A percentile compares a stretch with the other conserved stretches of the same genome.
Evolutionary conservation across 2,329 filamentous ascomycete species (phyloP).

Genomic region (Hypoxylon sp.): DNA sequence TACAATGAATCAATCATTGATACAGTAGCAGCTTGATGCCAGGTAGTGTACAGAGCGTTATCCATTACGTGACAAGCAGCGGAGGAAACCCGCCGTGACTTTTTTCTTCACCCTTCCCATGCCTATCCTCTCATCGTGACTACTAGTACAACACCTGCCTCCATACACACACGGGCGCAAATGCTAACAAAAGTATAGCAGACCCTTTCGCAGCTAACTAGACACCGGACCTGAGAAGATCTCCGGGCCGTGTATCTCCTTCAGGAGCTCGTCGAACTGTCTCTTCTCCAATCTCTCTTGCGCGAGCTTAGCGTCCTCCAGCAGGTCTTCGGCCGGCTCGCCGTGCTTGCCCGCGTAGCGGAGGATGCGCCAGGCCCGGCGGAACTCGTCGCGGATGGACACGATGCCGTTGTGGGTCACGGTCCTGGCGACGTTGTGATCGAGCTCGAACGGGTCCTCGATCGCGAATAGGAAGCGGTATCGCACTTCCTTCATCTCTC

Average conservation of each 20-base stretch:
- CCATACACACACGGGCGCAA: background rate
- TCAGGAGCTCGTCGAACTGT: constrained; percentile 50
- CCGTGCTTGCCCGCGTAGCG: constrained; percentile 56
- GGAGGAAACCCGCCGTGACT: background rate
- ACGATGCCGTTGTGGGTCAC: constrained; percentile 85
- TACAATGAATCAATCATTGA: background rate
- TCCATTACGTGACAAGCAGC: constrained; percentile 7
- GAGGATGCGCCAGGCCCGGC: constrained; percentile 79
- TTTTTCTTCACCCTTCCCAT: background rate
- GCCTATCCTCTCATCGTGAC: constrained; percentile 7
- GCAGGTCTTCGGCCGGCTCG: constrained; percentile 55
- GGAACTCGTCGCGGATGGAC: constrained; percentile 83
- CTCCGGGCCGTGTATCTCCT: constrained; percentile 50
- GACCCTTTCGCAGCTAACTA: background rate
- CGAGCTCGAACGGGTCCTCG: constrained; percentile 88
- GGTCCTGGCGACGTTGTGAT: constrained; percentile 88
- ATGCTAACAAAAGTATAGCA: background rate
- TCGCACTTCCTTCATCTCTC: constrained; percentile 71
- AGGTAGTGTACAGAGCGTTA: background rate
- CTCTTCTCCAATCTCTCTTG: constrained; percentile 47
- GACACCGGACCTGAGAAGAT: constrained; percentile 15
- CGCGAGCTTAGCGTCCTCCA: constrained; percentile 57
- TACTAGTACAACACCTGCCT: constrained; percentile 15
- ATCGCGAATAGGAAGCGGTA: constrained; percentile 87
- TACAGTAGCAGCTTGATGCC: background rate